Base-by-base conservation (phyloP, 371 early-diverging fungal species). In the Mortierella sp. region DNA sequence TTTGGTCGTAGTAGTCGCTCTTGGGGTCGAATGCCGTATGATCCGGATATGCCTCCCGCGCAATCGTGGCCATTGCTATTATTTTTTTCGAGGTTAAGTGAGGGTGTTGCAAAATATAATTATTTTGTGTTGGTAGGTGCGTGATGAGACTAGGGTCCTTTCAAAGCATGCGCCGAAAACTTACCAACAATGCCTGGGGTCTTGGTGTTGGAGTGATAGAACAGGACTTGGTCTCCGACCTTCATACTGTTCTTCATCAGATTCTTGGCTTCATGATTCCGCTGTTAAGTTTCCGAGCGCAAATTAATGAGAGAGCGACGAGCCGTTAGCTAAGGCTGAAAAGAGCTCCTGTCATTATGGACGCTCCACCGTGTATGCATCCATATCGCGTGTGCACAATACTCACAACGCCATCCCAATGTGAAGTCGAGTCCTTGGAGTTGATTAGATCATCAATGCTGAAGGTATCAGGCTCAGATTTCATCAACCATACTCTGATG, bases 191-290 rank as follows among this genome's bases (percentile, higher is more conserved):
- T 89, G 3, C 96, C 95, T 0, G 96, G 96, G 2, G 57, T 74
- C 74, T 94, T 94, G 88, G 94, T 94, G 77, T 94, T 95, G 14
- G 94, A 94, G 77, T 95, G 95, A 79, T 95, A 95, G 79, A 94
- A 95, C 0, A 95, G 82, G 16, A 91, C 89, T 21, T 88, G 78
- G 63, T 95, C 94, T 8, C 93, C 94, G 21, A 88, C 54, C 48
- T 92, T 92, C 94, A 95, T 95, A 28, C 83, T 77, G 54, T 93
- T 89, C 26, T 92, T 89, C 92, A 95, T 90, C 57, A 92, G 88
- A 75, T 95, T 95, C 42, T 94, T 88, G 6, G 95, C 96, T 72
- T 95, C 94, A 76, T 91, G 93, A 83, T 93, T 95, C 58, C 93
- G 75, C 90, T 91, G 54, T 16, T 26, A 38, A 10, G 16, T 13